Conservation (phyloP, 306 rosid genomes). For the Pachyrhizus erosus region DNA sequence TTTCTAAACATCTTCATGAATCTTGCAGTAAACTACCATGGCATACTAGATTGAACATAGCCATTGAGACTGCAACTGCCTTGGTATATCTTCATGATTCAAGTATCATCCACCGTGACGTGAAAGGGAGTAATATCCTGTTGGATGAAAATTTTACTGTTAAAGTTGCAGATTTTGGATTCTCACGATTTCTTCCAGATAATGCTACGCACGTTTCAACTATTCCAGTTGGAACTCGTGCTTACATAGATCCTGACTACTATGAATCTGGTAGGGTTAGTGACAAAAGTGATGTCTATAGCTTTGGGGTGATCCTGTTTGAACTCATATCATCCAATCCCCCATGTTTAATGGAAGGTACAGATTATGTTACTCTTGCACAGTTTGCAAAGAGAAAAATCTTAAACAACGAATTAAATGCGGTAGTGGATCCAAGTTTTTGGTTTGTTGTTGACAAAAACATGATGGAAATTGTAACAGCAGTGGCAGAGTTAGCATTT, state of each 20-base stretch:
- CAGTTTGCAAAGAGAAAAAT: constrained; percentile 58
- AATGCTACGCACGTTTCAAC: constrained; percentile 31
- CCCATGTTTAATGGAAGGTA: neutral
- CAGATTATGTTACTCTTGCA: neutral
- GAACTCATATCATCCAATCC: constrained; percentile 65
- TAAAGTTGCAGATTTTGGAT: constrained; percentile 81
- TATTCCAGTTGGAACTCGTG: constrained; percentile 29
- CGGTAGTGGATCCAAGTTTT: constrained; percentile 55
- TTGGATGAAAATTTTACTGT: constrained; percentile 55
- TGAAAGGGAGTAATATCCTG: constrained; percentile 66
- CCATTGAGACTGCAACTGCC: constrained; percentile 66
- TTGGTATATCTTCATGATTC: constrained; percentile 70
- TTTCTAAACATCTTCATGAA: constrained; percentile 63
- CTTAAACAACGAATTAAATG: constrained; percentile 47
- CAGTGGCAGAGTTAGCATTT: constrained; percentile 68
- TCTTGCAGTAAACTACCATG: constrained; percentile 42
- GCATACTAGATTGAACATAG: constrained; percentile 64
- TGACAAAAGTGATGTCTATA: constrained; percentile 69
- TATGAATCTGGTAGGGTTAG: constrained; percentile 58
- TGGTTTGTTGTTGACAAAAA: constrained; percentile 49
- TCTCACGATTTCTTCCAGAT: constrained; percentile 62
- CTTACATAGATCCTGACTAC: constrained; percentile 73
- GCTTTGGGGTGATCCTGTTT: constrained; percentile 72
- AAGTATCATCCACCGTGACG: constrained; percentile 73
- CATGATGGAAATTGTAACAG: constrained; percentile 44